These are phyloP conservation scores for Neurospora tetrasperma DNA, from an alignment of 495 filamentous ascomycete genomes.

Conservation along the genomic window DNA sequence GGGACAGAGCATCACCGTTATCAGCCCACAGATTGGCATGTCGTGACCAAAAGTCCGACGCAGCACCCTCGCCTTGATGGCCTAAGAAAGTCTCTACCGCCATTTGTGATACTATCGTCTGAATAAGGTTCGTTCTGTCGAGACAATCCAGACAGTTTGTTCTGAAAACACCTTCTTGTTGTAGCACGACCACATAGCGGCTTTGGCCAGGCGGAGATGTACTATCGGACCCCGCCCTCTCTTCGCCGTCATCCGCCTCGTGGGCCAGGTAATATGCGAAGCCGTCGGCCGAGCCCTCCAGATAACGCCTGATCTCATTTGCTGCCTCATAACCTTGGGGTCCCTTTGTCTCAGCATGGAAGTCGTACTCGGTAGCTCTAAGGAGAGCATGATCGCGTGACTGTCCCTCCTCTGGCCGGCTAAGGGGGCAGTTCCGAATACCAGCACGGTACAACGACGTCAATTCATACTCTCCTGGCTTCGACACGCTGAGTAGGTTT, in stretches of 20 bases:
- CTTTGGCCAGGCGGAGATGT: slow-evolving; percentile 20
- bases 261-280: slow-evolving; percentile 90
- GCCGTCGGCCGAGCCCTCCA: slow-evolving; percentile 64
- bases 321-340: slow-evolving; percentile 83
- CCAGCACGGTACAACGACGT: slow-evolving; percentile 69
- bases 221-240: slow-evolving; percentile 2
- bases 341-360: slow-evolving; percentile 86
- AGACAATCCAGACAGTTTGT: slow-evolving; percentile 96
- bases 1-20: slow-evolving; percentile 88
- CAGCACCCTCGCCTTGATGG: slow-evolving; percentile 54
- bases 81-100: slow-evolving; percentile 69
- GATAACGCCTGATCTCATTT: slow-evolving; percentile 59
- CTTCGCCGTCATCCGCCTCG: slow-evolving; percentile 41
- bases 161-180: slow-evolving; percentile 89
- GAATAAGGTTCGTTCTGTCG: slow-evolving; percentile 91
- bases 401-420: slow-evolving; percentile 32
- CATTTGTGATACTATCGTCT: slow-evolving; percentile 90
- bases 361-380: slow-evolving; percentile 78
- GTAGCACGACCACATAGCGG: slow-evolving; percentile 59
- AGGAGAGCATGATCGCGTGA: slow-evolving; percentile 60
- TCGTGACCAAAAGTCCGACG: slow-evolving; percentile 75
- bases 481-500: slow-evolving; percentile 82
- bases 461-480: slow-evolving; percentile 72
- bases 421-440: slow-evolving; percentile 57
- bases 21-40: slow-evolving; percentile 97